Conservation (phyloP, 495 filamentous ascomycete genomes). For the Hypoxylon perforatum region DNA sequence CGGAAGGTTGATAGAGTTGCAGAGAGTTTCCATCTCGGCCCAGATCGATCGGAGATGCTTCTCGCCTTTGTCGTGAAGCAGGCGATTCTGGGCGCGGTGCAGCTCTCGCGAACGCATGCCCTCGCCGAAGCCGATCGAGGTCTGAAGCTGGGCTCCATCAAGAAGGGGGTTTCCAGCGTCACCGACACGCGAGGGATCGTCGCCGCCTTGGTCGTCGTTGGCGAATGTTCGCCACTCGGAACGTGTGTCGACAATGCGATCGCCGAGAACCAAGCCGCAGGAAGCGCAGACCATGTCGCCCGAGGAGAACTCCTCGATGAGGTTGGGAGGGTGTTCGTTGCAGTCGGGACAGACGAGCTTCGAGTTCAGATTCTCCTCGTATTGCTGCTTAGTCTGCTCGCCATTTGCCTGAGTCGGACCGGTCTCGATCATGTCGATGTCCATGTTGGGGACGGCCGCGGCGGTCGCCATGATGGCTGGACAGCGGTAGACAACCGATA, state of each 20-base stretch:
- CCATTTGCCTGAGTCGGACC: conserved; percentile 18
- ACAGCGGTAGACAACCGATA: conserved; percentile 2
- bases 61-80: conserved; percentile 85
- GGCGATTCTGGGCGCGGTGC: conserved; percentile 86
- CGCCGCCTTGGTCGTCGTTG: conserved; percentile 93
- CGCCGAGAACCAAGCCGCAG: conserved; percentile 90
- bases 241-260: conserved; percentile 91
- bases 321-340: conserved; percentile 86
- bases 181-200: conserved; percentile 97
- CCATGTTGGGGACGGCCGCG: conserved; percentile 23
- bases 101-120: conserved; percentile 78
- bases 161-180: conserved; percentile 87
- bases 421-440: conserved; percentile 31
- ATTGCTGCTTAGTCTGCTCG: conserved; percentile 30
- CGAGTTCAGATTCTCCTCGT: conserved; percentile 78
- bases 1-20: conserved; percentile 84
- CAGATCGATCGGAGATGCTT: conserved; percentile 76
- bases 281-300: conserved; percentile 93
- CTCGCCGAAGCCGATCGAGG: conserved; percentile 84
- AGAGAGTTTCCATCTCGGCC: conserved; percentile 87
- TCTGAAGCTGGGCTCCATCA: conserved; percentile 92
- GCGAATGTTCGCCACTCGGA: conserved; percentile 99
- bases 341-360: conserved; percentile 88
- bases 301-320: conserved; percentile 90
- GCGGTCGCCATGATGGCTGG: conserved; percentile 31